These are phyloP conservation scores for Medicago lupulina DNA, from an alignment of 306 rosid species.

Conservation along the genomic window DNA sequence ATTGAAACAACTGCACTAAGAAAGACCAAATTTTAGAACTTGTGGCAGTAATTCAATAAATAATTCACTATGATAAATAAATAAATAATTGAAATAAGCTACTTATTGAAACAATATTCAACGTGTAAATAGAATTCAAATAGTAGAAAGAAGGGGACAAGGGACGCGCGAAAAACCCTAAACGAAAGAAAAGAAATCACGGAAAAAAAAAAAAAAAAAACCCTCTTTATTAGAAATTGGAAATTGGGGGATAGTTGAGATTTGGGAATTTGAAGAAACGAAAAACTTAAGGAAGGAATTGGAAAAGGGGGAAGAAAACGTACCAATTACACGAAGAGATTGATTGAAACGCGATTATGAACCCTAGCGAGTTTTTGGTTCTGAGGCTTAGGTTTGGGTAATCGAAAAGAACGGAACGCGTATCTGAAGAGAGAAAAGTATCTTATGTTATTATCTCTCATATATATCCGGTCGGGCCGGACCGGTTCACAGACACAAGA, in stretches of 20 bases:
- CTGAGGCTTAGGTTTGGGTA: constrained; percentile 26
- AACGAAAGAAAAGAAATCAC: background rate
- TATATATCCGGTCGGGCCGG: too few species aligned
- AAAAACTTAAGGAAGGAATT: background rate
- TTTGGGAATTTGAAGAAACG: background rate
- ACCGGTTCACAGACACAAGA: too few species aligned
- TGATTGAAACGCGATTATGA: background rate
- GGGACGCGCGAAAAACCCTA: constrained; percentile 35
- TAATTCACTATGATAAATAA: constrained; percentile 1
- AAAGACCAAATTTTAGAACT: constrained; percentile 12
- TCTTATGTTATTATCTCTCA: too few species aligned
- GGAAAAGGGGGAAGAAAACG: background rate
- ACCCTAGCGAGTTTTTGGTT: constrained; percentile 27
- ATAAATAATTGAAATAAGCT: constrained; percentile 20
- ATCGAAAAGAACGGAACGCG: background rate
- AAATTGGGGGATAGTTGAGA: constrained; percentile 21
- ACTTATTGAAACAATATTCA: constrained; percentile 3
- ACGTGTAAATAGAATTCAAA: background rate
- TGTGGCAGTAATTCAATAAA: background rate
- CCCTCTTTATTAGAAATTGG: background rate
- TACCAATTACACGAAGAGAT: constrained; percentile 21
- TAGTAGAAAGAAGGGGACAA: background rate
- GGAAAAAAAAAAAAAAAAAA: background rate
- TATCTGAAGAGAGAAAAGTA: background rate
- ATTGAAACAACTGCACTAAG: constrained; percentile 1